A percentile compares a stretch with the other conserved stretches of the same genome.
Evolutionary conservation across 352 stramenopile genomes (phyloP).

Genomic region (Pythium dissimile): DNA sequence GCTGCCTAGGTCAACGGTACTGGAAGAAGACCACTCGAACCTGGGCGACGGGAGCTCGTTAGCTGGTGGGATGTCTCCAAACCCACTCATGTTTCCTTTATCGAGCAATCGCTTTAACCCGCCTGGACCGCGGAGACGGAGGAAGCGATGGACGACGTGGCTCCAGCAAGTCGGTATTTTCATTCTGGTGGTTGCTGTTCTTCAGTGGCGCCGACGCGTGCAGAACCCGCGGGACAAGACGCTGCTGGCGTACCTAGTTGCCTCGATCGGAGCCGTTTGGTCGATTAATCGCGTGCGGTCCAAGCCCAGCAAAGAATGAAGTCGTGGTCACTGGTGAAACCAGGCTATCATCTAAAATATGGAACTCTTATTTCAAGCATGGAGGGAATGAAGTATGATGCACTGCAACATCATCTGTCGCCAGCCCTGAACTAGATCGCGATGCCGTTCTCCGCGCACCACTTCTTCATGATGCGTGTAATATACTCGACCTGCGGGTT

Average conservation of each 20-base stretch:
- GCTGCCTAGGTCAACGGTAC: conserved; percentile 44
- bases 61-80: conserved; percentile 8
- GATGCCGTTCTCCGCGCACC: conserved; percentile 89
- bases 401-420: background rate
- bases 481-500: conserved; percentile 97
- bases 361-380: too few relatives aligned
- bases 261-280: conserved; percentile 55
- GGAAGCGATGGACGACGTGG: conserved; percentile 18
- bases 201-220: conserved; percentile 48
- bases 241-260: conserved; percentile 57
- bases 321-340: background rate
- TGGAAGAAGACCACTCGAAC: conserved; percentile 56
- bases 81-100: conserved; percentile 5
- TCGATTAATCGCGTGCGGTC: conserved; percentile 47
- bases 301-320: conserved; percentile 28
- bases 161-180: conserved; percentile 28
- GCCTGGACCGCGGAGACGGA: conserved; percentile 1
- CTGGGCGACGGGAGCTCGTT: conserved; percentile 12
- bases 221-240: conserved; percentile 50
- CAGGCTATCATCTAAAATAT: too few relatives aligned
- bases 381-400: too few relatives aligned
- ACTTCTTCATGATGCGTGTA: conserved; percentile 96
- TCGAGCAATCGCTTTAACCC: conserved; percentile 6
- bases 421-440: conserved; percentile 36
- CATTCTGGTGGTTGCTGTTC: conserved; percentile 31